These are phyloP conservation scores for Arthrocladium fulminans DNA, from an alignment of 2,329 filamentous ascomycete genomes.

Conservation along the genomic window DNA sequence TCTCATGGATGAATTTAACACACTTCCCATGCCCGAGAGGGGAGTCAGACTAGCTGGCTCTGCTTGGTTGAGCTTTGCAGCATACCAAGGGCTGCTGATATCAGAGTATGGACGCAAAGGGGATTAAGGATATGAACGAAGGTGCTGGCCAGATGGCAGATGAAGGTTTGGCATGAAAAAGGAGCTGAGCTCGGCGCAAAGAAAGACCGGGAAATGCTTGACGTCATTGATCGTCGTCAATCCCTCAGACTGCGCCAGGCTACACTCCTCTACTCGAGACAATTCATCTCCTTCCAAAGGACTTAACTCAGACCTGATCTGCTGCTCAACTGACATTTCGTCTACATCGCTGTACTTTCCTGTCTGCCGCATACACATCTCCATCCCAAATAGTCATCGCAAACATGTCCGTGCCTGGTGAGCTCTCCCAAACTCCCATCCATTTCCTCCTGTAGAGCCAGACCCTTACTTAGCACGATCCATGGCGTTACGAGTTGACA, in stretches of 20 bases:
- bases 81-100: no score
- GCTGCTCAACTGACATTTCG: not conserved
- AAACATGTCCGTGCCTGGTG: conserved; percentile 15
- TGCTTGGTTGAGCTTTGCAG: no score
- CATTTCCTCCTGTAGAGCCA: not conserved
- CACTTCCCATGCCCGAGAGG: no score
- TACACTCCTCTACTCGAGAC: not conserved
- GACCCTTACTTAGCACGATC: no score
- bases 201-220: not conserved
- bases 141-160: not conserved
- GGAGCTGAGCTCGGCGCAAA: not conserved
- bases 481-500: not conserved
- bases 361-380: no score
- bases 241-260: not conserved
- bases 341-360: no score
- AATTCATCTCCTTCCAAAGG: not conserved
- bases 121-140: no score
- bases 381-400: not conserved
- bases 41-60: no score
- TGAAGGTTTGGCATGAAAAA: not conserved
- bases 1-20: no score
- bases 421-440: not conserved
- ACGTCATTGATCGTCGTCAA: conserved; percentile 1
- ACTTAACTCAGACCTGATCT: not conserved
- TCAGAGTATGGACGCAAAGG: no score